phyloP scores from a whole-genome alignment of 2,329 filamentous ascomycete genomes.

The Pseudopithomyces maydicus region DNA sequence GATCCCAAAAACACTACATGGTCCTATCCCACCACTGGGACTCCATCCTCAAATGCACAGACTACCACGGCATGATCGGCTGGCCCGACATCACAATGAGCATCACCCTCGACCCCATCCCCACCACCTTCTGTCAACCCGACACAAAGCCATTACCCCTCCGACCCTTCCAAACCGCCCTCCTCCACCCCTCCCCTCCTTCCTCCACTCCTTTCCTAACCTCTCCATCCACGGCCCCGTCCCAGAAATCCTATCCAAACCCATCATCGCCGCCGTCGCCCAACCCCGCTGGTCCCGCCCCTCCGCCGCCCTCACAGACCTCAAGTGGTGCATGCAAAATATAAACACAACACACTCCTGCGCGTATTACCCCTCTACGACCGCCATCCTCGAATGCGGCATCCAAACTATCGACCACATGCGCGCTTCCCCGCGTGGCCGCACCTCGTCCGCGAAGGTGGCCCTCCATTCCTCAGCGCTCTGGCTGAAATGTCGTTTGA shows the following conservation, averaged over 20 bases:
- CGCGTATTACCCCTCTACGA: constrained; percentile 10
- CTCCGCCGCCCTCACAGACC: constrained; percentile 26
- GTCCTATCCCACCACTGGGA: constrained; percentile 27
- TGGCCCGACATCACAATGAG: constrained; percentile 26
- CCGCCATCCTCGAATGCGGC: neutral
- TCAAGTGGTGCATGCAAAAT: constrained; percentile 27
- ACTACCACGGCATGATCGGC: constrained; percentile 30
- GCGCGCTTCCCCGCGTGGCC: constrained; percentile 32
- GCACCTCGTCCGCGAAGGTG: constrained; percentile 21
- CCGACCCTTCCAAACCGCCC: constrained; percentile 24
- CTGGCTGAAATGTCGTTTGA: constrained; percentile 28
- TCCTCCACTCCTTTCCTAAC: constrained; percentile 25
- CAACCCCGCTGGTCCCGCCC: constrained; percentile 32
- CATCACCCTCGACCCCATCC: constrained; percentile 29
- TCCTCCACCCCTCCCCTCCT: constrained; percentile 24
- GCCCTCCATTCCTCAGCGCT: constrained; percentile 29
- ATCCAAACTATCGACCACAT: constrained; percentile 34
- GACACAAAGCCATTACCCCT: constrained; percentile 20
- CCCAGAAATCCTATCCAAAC: constrained; percentile 15
- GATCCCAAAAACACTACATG: constrained; percentile 13
- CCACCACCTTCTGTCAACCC: constrained; percentile 13
- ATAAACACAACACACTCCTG: constrained; percentile 23
- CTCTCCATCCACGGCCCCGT: constrained; percentile 24
- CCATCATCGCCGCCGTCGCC: constrained; percentile 19
- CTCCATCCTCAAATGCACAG: constrained; percentile 21